Conservation (phyloP, 257 asterid genomes). For the Salvia splendens region DNA sequence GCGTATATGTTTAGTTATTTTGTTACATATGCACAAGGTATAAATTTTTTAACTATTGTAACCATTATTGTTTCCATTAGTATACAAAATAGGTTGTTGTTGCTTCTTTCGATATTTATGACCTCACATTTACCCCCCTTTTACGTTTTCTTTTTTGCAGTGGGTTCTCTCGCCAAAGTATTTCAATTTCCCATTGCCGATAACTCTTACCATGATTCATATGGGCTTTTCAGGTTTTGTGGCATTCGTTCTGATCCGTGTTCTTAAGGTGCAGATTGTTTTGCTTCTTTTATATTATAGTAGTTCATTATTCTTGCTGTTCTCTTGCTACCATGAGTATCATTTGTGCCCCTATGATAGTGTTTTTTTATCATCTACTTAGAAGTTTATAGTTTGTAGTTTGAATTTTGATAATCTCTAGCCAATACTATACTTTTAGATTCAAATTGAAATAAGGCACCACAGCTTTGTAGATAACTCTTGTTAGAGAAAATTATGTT, state of each 20-base stretch:
- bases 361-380: too few species aligned
- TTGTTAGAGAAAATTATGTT: background rate
- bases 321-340: too few species aligned
- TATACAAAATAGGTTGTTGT: constrained; percentile 17
- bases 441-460: constrained; percentile 2
- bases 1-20: background rate
- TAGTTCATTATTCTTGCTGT: background rate
- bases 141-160: constrained; percentile 48
- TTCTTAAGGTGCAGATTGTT: constrained; percentile 65
- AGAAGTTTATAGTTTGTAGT: background rate
- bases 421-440: constrained; percentile 3
- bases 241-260: constrained; percentile 85
- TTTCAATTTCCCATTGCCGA: constrained; percentile 94
- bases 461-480: constrained; percentile 2
- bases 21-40: background rate
- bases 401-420: background rate
- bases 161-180: constrained; percentile 99
- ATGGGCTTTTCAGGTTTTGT: constrained; percentile 98
- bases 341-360: too few species aligned
- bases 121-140: constrained; percentile 21
- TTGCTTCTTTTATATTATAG: constrained; percentile 14
- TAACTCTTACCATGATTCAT: constrained; percentile 95
- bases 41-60: background rate
- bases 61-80: constrained; percentile 23
- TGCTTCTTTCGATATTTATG: background rate